Evolutionary conservation across 129 eudicot genomes (phyloP).

Genomic region (Pittosporum tobira): DNA sequence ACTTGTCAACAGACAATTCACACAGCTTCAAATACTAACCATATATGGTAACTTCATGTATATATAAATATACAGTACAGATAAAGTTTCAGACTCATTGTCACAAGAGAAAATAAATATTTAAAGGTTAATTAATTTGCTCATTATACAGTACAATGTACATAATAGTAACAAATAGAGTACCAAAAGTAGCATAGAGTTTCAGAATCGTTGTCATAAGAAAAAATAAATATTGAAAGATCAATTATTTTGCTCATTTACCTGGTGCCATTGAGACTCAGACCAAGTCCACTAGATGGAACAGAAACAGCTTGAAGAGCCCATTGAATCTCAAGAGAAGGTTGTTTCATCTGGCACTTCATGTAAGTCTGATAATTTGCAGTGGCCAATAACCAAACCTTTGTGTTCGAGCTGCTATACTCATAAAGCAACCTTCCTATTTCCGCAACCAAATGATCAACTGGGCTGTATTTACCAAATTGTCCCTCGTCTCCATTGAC

Average conservation of each 20-base stretch:
- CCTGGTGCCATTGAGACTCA: slow-evolving; percentile 66
- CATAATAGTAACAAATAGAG: not conserved
- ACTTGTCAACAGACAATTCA: slow-evolving; percentile 15
- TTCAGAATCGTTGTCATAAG: not conserved
- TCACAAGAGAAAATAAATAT: not conserved
- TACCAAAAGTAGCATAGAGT: not conserved
- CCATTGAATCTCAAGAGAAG: slow-evolving; percentile 75
- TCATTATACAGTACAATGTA: no score
- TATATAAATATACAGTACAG: slow-evolving; percentile 1
- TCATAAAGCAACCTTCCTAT: slow-evolving; percentile 63
- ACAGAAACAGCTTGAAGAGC: slow-evolving; percentile 76
- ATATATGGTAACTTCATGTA: slow-evolving; percentile 26
- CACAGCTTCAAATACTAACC: slow-evolving; percentile 28
- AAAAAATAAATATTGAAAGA: not conserved
- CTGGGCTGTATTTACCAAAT: slow-evolving; percentile 46
- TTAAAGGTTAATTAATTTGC: not conserved
- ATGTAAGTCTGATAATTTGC: slow-evolving; percentile 78
- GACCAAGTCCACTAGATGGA: slow-evolving; percentile 71
- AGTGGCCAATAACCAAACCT: slow-evolving; percentile 68
- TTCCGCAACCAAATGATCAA: slow-evolving; percentile 64
- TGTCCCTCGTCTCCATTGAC: slow-evolving; percentile 13
- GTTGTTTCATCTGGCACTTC: slow-evolving; percentile 71
- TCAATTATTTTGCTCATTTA: slow-evolving; percentile 10
- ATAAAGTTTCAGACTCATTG: not conserved
- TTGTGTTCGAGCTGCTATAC: slow-evolving; percentile 31